Conservation (phyloP, 345 rosid species). For the Rhodamnia argentea region DNA sequence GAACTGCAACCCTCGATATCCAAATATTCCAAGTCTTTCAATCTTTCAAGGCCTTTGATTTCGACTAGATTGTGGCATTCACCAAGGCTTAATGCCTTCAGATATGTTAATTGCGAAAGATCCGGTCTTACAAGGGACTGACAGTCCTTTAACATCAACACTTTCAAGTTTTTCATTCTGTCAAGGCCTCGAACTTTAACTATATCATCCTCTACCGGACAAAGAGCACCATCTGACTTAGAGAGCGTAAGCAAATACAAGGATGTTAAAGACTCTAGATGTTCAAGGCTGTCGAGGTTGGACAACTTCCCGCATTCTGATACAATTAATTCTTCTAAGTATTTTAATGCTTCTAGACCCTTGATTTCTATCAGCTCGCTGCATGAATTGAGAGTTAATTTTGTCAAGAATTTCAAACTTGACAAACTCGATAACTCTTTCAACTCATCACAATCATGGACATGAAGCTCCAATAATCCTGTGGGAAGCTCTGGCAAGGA, state of each 20-base stretch:
- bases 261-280: neutral
- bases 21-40: fast-evolving
- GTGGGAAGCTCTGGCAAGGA: neutral
- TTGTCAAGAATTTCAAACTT: neutral
- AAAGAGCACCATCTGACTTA: too few relatives aligned
- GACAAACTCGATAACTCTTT: neutral
- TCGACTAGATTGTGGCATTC: too few relatives aligned
- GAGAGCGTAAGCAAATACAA: too few relatives aligned
- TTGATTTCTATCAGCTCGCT: neutral
- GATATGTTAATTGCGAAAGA: too few relatives aligned
- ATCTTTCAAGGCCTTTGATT: neutral
- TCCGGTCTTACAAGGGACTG: too few relatives aligned
- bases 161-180: too few relatives aligned
- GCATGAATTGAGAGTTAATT: fast-evolving
- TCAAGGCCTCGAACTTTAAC: too few relatives aligned
- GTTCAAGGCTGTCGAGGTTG: neutral
- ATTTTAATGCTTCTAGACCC: neutral
- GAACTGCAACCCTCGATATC: neutral
- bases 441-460: fast-evolving
- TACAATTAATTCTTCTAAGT: fast-evolving
- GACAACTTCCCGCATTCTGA: neutral
- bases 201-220: too few relatives aligned
- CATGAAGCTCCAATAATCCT: neutral
- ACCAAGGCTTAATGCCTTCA: fast-evolving
- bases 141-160: too few relatives aligned